These are phyloP conservation scores for Tetraselmis striata DNA, from an alignment of 139 green algal genomes.

Conservation along the genomic window DNA sequence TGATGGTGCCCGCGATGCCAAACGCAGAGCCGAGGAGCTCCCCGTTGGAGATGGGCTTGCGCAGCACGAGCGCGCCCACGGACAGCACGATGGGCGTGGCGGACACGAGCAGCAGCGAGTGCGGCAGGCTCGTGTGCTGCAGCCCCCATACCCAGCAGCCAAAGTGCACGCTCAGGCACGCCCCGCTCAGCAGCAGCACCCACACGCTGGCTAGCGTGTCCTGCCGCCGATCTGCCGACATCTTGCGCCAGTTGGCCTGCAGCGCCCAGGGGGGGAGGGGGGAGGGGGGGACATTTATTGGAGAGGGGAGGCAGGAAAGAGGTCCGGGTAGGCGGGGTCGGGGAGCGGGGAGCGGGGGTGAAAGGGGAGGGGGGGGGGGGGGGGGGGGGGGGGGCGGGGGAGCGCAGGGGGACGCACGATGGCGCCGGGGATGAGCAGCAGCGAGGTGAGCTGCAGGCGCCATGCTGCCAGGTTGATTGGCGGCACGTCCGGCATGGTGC, in stretches of 20 bases:
- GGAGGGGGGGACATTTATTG: too few relatives aligned
- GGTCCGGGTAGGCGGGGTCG: too few relatives aligned
- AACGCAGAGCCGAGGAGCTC: conserved; percentile 44
- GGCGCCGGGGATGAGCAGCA: conserved; percentile 37
- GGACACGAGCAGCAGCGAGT: conserved; percentile 71
- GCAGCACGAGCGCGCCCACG: conserved; percentile 21
- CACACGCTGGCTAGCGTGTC: conserved; percentile 1
- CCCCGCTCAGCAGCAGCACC: conserved; percentile 35
- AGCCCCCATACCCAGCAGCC: conserved; percentile 56
- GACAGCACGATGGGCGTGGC: conserved; percentile 66
- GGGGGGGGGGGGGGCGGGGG: too few relatives aligned
- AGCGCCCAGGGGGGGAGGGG: too few relatives aligned
- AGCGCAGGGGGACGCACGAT: conserved; percentile 7
- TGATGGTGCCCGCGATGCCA: conserved; percentile 30
- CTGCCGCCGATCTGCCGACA: conserved; percentile 17
- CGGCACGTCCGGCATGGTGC: conserved; percentile 46
- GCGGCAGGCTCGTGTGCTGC: conserved; percentile 60
- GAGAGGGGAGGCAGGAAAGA: too few relatives aligned
- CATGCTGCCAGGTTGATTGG: conserved; percentile 60
- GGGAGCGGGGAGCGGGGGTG: too few relatives aligned
- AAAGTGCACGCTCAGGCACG: conserved; percentile 68
- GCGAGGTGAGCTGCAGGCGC: conserved; percentile 55
- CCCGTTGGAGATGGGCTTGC: conserved; percentile 48
- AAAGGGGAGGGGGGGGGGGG: too few relatives aligned
- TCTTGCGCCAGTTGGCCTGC: conserved; percentile 29